Evolutionary conservation across 129 eudicot species (phyloP).

Genomic region (Artemisia annua): DNA sequence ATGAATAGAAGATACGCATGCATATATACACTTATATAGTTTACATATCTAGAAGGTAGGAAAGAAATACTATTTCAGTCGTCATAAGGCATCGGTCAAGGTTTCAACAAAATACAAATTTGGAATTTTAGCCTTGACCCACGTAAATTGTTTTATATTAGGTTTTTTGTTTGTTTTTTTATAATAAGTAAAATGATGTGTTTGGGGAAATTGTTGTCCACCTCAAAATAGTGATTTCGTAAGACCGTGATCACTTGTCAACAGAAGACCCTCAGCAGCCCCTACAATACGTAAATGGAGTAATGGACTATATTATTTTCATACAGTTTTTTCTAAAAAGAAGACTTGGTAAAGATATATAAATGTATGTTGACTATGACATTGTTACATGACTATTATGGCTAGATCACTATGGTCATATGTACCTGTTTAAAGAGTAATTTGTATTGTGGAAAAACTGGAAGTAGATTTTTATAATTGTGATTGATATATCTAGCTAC

Average conservation of each 20-base stretch:
- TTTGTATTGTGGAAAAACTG: no score
- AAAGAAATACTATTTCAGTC: not conserved
- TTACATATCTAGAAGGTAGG: conserved; percentile 16
- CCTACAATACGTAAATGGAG: no score
- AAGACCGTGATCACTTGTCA: conserved; percentile 17
- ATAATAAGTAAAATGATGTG: conserved; percentile 9
- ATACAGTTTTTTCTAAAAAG: no score
- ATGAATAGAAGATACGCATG: not conserved
- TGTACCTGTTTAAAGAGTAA: no score
- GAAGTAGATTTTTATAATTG: no score
- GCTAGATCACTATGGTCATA: no score
- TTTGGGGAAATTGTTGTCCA: conserved; percentile 21
- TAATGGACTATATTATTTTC: no score
- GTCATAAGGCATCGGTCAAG: conserved; percentile 27
- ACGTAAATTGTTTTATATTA: conserved; percentile 14
- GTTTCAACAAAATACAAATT: conserved; percentile 31
- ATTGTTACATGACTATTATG: no score
- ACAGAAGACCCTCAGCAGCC: not conserved
- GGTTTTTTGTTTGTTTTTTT: not conserved
- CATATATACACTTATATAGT: not conserved
- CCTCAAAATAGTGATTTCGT: conserved; percentile 29
- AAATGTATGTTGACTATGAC: no score
- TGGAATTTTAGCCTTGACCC: conserved; percentile 32
- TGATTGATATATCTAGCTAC: no score
- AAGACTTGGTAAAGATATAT: no score